phyloP scores from a whole-genome alignment of 345 rosid genomes.

The Angophora floribunda region DNA sequence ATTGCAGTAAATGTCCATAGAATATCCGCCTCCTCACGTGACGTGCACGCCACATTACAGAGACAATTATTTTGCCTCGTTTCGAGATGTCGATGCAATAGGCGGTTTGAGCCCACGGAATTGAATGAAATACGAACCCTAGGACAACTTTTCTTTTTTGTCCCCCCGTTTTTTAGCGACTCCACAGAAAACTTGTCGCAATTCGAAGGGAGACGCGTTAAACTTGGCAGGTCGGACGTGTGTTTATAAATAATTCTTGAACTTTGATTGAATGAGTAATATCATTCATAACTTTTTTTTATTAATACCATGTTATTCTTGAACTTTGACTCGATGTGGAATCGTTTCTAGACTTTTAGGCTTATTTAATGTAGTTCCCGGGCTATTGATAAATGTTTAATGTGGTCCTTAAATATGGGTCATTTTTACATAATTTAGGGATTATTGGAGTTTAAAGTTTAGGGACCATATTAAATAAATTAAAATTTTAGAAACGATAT shows the following conservation, averaged over 20 bases:
- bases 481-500: accelerated
- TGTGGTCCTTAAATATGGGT: not conserved
- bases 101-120: not conserved
- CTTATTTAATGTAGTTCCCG: accelerated
- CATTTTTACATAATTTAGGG: not conserved
- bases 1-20: not conserved
- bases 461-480: accelerated
- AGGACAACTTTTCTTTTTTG: no score
- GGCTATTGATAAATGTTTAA: not conserved
- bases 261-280: no score
- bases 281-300: no score
- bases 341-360: accelerated
- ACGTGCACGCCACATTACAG: not conserved
- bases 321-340: accelerated
- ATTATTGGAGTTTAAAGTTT: not conserved
- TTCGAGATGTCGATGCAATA: not conserved
- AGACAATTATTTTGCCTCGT: not conserved
- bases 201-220: not conserved
- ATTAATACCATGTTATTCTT: accelerated
- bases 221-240: not conserved
- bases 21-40: not conserved
- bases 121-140: not conserved
- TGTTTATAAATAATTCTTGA: no score
- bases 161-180: no score
- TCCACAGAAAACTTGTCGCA: not conserved